Percentiles rank a stretch among this genome's conserved stretches.
phyloP scores from a whole-genome alignment of 345 rosid genomes.

The Lepidium aucheri region DNA sequence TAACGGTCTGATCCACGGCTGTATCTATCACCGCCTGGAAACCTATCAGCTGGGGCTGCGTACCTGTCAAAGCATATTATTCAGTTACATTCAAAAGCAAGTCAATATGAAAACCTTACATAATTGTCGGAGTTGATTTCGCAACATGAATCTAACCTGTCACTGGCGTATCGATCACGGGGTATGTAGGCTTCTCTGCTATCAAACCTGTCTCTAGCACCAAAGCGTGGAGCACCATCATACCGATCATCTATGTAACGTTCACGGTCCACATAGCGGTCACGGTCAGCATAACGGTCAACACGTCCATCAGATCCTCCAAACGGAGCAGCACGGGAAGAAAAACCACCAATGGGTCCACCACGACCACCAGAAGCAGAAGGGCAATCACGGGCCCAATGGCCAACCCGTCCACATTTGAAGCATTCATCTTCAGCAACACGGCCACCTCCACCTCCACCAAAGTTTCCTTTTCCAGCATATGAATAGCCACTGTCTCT shows the following conservation, averaged over 20 bases:
- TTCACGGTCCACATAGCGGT: conserved; percentile 56
- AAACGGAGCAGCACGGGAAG: conserved; percentile 57
- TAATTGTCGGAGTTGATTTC: neutral
- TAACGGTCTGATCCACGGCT: conserved; percentile 67
- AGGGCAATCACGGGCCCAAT: conserved; percentile 99
- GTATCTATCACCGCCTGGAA: conserved; percentile 51
- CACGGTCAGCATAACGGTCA: conserved; percentile 58
- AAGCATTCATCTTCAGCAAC: conserved; percentile 85
- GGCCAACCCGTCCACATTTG: conserved; percentile 90
- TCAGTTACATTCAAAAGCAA: neutral
- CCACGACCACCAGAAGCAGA: conserved; percentile 80
- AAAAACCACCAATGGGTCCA: conserved; percentile 52
- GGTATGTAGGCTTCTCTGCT: conserved; percentile 62
- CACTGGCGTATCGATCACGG: conserved; percentile 64
- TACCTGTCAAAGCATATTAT: conserved; percentile 40
- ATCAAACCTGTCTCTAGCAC: conserved; percentile 82
- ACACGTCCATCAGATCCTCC: conserved; percentile 66
- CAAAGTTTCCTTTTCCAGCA: conserved; percentile 26
- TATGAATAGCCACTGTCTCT: conserved; percentile 53
- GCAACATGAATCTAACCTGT: conserved; percentile 43
- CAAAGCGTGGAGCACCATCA: conserved; percentile 67
- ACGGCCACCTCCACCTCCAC: conserved; percentile 64
- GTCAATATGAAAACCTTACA: neutral
- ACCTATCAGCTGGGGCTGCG: conserved; percentile 63
- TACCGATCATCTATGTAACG: conserved; percentile 88